Conservation (phyloP, 345 rosid species). For the Sonneratia alba region DNA sequence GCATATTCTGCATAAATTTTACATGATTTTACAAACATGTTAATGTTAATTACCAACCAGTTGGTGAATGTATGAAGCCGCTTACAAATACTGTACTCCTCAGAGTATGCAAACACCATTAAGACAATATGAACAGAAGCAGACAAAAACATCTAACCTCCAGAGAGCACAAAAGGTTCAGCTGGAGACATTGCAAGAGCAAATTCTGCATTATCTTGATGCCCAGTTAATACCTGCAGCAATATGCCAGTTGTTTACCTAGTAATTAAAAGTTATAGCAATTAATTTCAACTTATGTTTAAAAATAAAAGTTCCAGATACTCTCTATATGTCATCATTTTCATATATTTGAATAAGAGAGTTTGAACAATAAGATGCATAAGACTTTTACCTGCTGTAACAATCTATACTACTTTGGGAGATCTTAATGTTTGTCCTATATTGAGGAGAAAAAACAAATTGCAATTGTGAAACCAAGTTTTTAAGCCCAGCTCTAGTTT, state of each 20-base stretch:
- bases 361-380: background rate
- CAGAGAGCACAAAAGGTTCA: conserved; percentile 97
- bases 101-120: background rate
- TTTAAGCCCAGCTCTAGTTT: background rate
- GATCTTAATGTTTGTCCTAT: background rate
- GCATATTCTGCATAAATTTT: no score
- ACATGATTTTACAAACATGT: no score
- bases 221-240: conserved; percentile 88
- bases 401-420: background rate
- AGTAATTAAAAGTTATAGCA: background rate
- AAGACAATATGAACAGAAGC: background rate
- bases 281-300: background rate
- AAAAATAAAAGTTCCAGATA: background rate
- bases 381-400: background rate
- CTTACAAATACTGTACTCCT: background rate
- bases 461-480: background rate
- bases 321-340: background rate
- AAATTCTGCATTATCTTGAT: conserved; percentile 97
- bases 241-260: background rate
- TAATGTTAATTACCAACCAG: background rate
- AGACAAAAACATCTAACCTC: conserved; percentile 44
- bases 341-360: background rate
- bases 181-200: conserved; percentile 99
- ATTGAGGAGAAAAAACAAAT: background rate
- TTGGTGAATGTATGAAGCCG: background rate